Evolutionary conservation across 305 asterid species (phyloP), one percentile per base, ranked within the genome.

Genomic region (Rubia balearica): DNA sequence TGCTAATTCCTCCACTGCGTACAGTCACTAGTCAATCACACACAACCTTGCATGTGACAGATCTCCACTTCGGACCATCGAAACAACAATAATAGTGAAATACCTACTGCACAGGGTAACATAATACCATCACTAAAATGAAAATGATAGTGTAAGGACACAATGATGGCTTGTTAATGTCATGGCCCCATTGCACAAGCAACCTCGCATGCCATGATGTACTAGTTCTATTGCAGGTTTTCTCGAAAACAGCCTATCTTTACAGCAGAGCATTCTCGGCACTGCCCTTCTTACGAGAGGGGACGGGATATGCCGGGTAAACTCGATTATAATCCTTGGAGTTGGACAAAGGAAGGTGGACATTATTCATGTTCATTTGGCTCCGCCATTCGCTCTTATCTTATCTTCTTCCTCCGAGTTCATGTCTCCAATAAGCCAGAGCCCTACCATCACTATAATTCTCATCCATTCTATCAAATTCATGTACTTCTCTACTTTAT

Each of bases 1-100:
- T 56, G 61, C 3, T 56, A n/a, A 6, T 56, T 21, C 13, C 33
- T 2, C 8, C 60, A 2, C 7, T n/a, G 60, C 21, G 16, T 42
- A 8, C 22, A 36, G 17, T 33, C 38, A 40, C 53, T 30, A 6
- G 12, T 42, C 13, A 75, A 65, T 67, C 53, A 43, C 65, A 72
- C 60, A 22, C 8, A 60, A 30, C 17, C 17, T 10, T 60, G 75
- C 57, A 78, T 70, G 61, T 76, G 78, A 70, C 6, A 0, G 76
- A 74, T 74, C 61, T 60, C 72, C 62, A 16, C 17, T 11, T 64
- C 41, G 33, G 51, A 8, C 46, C 62, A 60, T 11, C 38, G 43
- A 51, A 72, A 49, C 24, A n/a, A 43, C 57, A 49, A 36, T 6
- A 65, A 53, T 72, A 66, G 76, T 69, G 71, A 76, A 83, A 80